Conservation (phyloP, 495 filamentous ascomycete species). For the Neurospora sp. region DNA sequence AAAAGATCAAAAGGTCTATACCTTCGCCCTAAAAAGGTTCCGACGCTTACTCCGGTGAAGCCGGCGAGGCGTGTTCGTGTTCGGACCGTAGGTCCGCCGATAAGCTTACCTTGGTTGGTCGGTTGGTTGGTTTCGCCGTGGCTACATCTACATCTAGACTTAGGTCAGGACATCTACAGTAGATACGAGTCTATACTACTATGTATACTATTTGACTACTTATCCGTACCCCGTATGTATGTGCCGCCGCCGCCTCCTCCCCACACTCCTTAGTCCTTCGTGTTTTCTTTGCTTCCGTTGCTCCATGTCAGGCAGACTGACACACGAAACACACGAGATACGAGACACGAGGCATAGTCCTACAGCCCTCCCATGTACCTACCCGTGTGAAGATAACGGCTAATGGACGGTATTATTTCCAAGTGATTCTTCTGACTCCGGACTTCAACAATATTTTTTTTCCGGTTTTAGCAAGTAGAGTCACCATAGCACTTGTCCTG, state of each 20-base stretch:
- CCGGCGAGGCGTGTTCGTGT: not conserved
- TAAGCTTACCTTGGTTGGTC: not conserved
- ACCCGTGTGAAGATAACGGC: not conserved
- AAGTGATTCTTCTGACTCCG: not conserved
- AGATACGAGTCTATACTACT: not conserved
- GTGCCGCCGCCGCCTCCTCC: not conserved
- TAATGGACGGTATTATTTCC: not conserved
- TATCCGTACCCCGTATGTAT: not conserved
- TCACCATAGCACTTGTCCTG: not conserved
- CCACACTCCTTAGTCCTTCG: not conserved
- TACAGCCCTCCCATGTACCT: not conserved
- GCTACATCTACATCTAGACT: not conserved
- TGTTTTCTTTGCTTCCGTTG: not conserved
- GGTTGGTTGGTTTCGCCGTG: not conserved
- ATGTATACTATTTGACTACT: not conserved
- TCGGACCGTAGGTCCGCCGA: not conserved
- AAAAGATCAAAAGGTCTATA: not conserved
- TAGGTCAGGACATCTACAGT: not conserved
- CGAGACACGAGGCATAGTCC: not conserved
- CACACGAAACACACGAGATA: not conserved
- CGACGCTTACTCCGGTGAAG: not conserved
- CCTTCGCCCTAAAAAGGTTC: not conserved
- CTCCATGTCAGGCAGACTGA: not conserved
- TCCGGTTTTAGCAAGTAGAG: not conserved
- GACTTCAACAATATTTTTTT: not conserved